Conservation (phyloP, 2,329 filamentous ascomycete genomes). For the Apiospora sp. region DNA sequence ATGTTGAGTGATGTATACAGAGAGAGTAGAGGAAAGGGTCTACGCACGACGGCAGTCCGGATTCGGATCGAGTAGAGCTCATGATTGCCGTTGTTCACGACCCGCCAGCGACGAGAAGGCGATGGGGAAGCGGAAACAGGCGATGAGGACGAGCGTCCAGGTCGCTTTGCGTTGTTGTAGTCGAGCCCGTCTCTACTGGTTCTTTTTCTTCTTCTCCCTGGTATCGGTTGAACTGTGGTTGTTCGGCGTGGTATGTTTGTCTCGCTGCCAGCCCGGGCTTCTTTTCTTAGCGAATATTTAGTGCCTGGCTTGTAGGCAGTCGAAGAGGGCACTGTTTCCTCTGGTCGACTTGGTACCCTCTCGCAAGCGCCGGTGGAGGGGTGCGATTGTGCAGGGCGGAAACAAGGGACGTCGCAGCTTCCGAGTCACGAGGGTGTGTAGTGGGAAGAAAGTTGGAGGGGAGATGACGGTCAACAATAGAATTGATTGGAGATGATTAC, state of each 20-base stretch:
- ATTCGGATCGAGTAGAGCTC: conserved; percentile 61
- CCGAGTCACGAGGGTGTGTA: conserved; percentile 3
- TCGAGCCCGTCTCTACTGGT: background rate
- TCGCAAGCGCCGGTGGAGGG: conserved; percentile 19
- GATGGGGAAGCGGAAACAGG: background rate
- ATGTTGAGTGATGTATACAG: conserved; percentile 21
- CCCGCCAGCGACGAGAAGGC: conserved; percentile 3
- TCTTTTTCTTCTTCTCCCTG: too few relatives aligned
- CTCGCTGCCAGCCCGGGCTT: background rate
- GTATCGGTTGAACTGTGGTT: background rate
- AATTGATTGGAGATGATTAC: conserved; percentile 21
- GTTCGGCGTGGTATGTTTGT: conserved; percentile 2
- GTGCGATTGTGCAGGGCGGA: background rate
- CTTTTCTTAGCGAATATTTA: background rate
- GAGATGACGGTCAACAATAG: conserved; percentile 20
- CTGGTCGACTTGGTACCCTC: background rate
- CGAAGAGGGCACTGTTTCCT: conserved; percentile 2
- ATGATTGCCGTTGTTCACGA: conserved; percentile 40
- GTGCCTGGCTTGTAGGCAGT: background rate
- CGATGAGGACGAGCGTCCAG: conserved; percentile 12
- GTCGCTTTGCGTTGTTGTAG: conserved; percentile 7
- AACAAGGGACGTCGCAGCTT: conserved; percentile 22
- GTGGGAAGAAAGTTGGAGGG: conserved; percentile 20
- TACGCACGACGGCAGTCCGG: conserved; percentile 70
- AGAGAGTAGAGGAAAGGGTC: conserved; percentile 20